Evolutionary conservation across 768 basidiomycete genomes (phyloP).

Genomic region (Suillus brevipes): DNA sequence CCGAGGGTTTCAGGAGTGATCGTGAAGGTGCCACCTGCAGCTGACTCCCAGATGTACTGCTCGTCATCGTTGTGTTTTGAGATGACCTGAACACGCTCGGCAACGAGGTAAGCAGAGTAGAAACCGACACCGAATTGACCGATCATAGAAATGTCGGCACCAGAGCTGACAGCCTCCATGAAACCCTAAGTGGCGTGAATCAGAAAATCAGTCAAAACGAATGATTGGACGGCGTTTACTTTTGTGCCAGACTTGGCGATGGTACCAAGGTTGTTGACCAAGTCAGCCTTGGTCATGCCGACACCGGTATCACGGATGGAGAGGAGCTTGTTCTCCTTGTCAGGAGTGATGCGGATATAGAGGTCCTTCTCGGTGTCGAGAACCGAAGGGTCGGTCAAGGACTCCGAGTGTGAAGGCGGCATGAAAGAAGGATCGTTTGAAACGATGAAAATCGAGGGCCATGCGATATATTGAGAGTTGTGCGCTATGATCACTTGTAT

Average conservation of each 20-base stretch:
- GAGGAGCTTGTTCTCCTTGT: conserved; percentile 94
- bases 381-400: conserved; percentile 87
- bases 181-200: conserved; percentile 64
- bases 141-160: conserved; percentile 94
- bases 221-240: conserved; percentile 39
- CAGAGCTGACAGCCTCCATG: conserved; percentile 96
- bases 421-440: too few species aligned
- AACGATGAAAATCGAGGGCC: too few species aligned
- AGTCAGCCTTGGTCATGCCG: conserved; percentile 99
- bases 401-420: too few species aligned
- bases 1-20: conserved; percentile 93
- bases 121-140: conserved; percentile 99
- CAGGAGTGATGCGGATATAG: conserved; percentile 89
- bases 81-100: conserved; percentile 97
- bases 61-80: conserved; percentile 99
- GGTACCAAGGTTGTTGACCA: conserved; percentile 98
- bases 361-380: conserved; percentile 93
- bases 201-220: not conserved
- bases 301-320: conserved; percentile 94
- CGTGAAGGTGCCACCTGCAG: conserved; percentile 98
- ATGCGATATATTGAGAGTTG: too few species aligned
- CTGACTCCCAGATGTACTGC: conserved; percentile 99
- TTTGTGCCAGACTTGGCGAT: conserved; percentile 95
- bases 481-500: too few species aligned
- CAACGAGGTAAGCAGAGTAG: conserved; percentile 99